These are phyloP conservation scores for Cryptococcus sp. DNA, from an alignment of 1,284 basidiomycete genomes.

Conservation along the genomic window DNA sequence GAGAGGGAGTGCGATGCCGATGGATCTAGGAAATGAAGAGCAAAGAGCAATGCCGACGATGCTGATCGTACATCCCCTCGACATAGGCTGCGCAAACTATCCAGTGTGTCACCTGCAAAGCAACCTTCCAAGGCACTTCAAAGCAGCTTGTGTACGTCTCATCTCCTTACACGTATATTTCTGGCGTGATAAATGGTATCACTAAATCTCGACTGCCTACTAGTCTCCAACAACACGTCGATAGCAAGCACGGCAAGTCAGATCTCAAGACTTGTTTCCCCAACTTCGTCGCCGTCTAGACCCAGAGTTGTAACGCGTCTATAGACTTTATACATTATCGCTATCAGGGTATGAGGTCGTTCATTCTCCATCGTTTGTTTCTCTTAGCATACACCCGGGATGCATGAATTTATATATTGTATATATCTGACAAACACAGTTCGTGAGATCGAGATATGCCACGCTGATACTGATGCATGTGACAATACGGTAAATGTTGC, in stretches of 20 bases:
- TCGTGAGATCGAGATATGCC: not conserved
- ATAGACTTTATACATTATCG: too few relatives aligned
- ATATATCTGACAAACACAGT: not conserved
- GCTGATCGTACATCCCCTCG: slow-evolving; percentile 9
- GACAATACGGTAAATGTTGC: not conserved
- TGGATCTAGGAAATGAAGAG: too few relatives aligned
- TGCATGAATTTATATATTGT: too few relatives aligned
- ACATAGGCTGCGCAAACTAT: slow-evolving; percentile 53
- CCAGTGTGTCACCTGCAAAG: slow-evolving; percentile 55
- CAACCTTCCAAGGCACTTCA: slow-evolving; percentile 56
- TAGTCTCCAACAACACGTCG: slow-evolving; percentile 43
- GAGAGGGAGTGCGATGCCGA: too few relatives aligned
- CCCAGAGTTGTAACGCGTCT: too few relatives aligned
- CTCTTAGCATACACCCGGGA: not conserved
- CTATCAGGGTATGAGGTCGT: too few relatives aligned
- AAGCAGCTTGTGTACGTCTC: slow-evolving; percentile 51
- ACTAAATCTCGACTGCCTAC: not conserved
- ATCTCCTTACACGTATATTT: not conserved
- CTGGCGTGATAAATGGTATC: not conserved
- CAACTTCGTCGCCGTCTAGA: slow-evolving; percentile 16
- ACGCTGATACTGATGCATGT: not conserved
- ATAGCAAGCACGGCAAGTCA: slow-evolving; percentile 40
- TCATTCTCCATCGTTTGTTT: not conserved
- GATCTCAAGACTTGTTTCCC: slow-evolving; percentile 45
- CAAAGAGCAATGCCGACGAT: not conserved